phyloP scores from a whole-genome alignment of 1,284 basidiomycete species.

The Coriolopsis trogii region DNA sequence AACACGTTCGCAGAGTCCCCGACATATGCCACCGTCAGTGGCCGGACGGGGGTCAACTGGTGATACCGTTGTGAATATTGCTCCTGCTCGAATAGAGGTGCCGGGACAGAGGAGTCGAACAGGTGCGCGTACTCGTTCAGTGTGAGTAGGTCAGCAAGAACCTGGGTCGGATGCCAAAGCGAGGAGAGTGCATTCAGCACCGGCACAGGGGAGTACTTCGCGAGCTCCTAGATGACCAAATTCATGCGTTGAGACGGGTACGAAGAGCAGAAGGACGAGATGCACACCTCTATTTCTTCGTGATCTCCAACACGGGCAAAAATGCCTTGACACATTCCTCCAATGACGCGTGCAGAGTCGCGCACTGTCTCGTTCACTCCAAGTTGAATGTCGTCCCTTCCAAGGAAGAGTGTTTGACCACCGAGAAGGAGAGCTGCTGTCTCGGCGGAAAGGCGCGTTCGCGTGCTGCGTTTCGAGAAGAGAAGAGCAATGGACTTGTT shows the following conservation, averaged over 20 bases:
- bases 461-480: conserved; percentile 92
- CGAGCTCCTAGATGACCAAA: conserved; percentile 67
- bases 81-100: background rate
- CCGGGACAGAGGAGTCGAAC: conserved; percentile 38
- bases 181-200: conserved; percentile 96
- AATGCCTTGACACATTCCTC: conserved; percentile 96
- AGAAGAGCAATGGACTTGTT: conserved; percentile 87
- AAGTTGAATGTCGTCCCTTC: conserved; percentile 90
- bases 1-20: conserved; percentile 97
- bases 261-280: background rate
- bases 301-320: conserved; percentile 96
- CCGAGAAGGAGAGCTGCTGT: conserved; percentile 79
- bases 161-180: conserved; percentile 96
- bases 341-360: conserved; percentile 88
- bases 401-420: conserved; percentile 93
- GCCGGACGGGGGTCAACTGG: conserved; percentile 39
- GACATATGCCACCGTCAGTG: conserved; percentile 89
- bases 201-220: conserved; percentile 87
- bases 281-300: conserved; percentile 85
- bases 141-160: conserved; percentile 92
- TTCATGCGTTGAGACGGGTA: background rate
- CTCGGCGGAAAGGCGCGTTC: conserved; percentile 91
- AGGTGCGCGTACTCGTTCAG: conserved; percentile 75
- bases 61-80: background rate
- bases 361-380: conserved; percentile 92